Base-by-base conservation (phyloP, 805 yeast genomes). In the Saccharomycopsis fibuligera region DNA sequence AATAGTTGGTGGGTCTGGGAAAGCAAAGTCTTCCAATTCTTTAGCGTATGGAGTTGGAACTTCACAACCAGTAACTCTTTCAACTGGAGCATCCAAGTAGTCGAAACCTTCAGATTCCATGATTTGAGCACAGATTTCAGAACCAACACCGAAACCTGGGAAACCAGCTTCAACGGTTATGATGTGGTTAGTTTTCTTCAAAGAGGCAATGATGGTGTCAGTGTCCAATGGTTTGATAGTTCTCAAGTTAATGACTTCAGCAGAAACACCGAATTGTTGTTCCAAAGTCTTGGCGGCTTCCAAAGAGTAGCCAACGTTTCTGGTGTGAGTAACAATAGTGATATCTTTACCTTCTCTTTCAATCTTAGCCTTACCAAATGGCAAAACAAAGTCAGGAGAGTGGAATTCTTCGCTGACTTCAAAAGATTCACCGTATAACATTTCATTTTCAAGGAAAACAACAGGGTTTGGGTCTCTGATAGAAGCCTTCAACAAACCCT, bases 71-170 rank as follows among this genome's bases (percentile, higher is more conserved):
- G 99, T 93, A 62, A 90, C 91, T 78, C 99, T 88, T 74, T 84
- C 95, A 58, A 93, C 87, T 60, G 99, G 99, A 54, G 98, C 95
- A 71, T 93, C 99, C 65, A 93, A 79, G 79, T 89, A 87, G 72
- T 93, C 99, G 59, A 93, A 93, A 47, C 96, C 98, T 71, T 90
- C 97, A 51, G 95, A 81, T 74, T 93, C 99, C 96, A 93, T 89
- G 65, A 93, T 76, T 72, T 89, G 96, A 54, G 98, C 99, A 67
- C 90, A 80, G 62, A 93, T 86, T 77, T 93, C 99, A 47, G 97
- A 87, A 64, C 99, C 99, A 58, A 93, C 95, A 74, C 99, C 98
- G 65, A 87, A 93, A 50, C 88, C 91, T 58, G 99, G 99, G 95
- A 80, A 93, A 54, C 95, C 96, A 43, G 96, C 85, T 75, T 93